A percentile compares a stretch with the other conserved stretches of the same genome.
Conservation (phyloP, 2,329 filamentous ascomycete species). For the Fusarium fracticaudum region DNA sequence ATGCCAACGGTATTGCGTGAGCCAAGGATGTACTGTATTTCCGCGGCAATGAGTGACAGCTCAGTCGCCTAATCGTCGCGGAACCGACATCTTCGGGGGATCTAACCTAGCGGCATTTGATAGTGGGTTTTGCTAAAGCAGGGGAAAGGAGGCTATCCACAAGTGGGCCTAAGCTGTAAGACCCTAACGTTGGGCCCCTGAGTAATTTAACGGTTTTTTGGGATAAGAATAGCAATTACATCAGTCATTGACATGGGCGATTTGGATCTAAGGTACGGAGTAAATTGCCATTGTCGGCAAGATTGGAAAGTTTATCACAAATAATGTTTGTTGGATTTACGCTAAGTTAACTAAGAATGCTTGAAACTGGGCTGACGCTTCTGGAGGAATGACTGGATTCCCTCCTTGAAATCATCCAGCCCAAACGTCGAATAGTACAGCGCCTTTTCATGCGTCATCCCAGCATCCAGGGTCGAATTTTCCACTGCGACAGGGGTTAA, state of each 20-base stretch:
- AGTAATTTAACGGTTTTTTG: background rate
- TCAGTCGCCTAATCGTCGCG: background rate
- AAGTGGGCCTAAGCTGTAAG: background rate
- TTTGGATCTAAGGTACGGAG: background rate
- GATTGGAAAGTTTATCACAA: background rate
- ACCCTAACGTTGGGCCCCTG: background rate
- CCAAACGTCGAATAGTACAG: conserved; percentile 31
- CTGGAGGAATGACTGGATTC: conserved; percentile 20
- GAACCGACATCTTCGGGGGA: background rate
- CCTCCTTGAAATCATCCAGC: conserved; percentile 26
- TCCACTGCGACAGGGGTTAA: conserved; percentile 15
- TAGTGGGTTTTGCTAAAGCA: background rate
- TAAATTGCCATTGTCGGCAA: background rate
- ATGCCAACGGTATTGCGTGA: background rate
- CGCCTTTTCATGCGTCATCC: conserved; percentile 29
- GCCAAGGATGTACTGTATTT: background rate
- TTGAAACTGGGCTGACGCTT: conserved; percentile 19
- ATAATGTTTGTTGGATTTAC: no score
- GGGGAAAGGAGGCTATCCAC: conserved; percentile 4
- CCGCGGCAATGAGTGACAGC: background rate
- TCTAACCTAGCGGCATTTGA: background rate
- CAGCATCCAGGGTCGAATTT: conserved; percentile 9
- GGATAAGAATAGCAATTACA: background rate
- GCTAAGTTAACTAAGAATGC: conserved; percentile 4
- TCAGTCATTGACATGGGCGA: background rate